Percentiles rank a stretch among this genome's conserved stretches.
Evolutionary conservation across 2,329 filamentous ascomycete genomes (phyloP).

Genomic region (Neoscytalidium dimidiatum): DNA sequence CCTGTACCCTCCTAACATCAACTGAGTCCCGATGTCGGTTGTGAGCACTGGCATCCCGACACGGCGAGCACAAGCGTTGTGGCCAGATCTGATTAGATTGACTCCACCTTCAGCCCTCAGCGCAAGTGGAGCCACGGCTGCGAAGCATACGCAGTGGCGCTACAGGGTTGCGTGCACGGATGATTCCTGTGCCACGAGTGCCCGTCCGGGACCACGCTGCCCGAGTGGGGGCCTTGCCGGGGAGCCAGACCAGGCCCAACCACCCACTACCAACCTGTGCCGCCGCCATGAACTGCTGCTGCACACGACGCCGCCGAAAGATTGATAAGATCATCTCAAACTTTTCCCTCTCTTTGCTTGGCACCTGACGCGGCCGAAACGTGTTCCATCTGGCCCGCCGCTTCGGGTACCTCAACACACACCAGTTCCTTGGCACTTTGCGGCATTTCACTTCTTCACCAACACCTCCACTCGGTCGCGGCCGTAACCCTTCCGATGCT

Average conservation of each 20-base stretch:
- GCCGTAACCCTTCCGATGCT: too few species aligned
- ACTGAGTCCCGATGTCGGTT: neutral
- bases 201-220: too few species aligned
- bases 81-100: neutral
- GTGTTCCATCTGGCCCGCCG: neutral
- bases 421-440: neutral
- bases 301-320: neutral
- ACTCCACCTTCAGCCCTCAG: too few species aligned
- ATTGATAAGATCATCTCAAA: neutral
- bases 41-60: neutral
- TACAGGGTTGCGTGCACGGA: too few species aligned
- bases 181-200: too few species aligned
- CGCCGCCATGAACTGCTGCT: neutral
- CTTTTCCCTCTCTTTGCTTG: neutral
- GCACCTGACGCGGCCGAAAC: slow-evolving; percentile 1
- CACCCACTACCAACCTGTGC: neutral
- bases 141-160: too few species aligned
- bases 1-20: too few species aligned
- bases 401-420: neutral
- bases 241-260: too few species aligned
- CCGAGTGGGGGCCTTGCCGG: too few species aligned
- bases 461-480: too few species aligned
- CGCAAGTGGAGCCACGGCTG: too few species aligned
- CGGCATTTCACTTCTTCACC: neutral
- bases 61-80: neutral